Conservation (phyloP, 2,329 filamentous ascomycete species). For the Epichloe uncinata region DNA sequence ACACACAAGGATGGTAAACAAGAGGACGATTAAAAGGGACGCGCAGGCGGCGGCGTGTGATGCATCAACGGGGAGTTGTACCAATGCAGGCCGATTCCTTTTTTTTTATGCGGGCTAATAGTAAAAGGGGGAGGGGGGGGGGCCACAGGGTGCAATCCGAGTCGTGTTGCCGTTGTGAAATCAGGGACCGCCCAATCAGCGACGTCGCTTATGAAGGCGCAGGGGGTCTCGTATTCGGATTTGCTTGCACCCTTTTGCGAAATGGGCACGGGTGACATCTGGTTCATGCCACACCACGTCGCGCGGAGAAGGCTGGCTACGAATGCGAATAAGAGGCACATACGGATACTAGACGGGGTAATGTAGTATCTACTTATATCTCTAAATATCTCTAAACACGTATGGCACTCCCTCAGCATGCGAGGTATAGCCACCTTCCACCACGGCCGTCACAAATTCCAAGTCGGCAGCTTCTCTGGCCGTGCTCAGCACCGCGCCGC, state of each 20-base stretch:
- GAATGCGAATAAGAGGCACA: slow-evolving; percentile 1
- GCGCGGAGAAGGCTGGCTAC: no score
- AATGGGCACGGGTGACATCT: no score
- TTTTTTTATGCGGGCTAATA: not conserved
- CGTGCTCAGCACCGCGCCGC: slow-evolving; percentile 7
- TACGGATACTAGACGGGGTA: not conserved
- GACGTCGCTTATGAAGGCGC: not conserved
- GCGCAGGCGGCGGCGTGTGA: not conserved
- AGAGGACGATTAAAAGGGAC: not conserved
- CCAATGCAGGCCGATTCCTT: not conserved
- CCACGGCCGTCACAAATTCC: slow-evolving; percentile 7
- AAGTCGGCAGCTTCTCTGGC: slow-evolving; percentile 8
- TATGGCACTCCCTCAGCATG: no score
- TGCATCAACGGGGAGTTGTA: not conserved
- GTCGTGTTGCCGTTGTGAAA: not conserved
- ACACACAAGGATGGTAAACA: not conserved
- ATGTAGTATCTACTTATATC: no score
- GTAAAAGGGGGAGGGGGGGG: not conserved
- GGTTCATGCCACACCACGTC: no score
- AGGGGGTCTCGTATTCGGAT: slow-evolving; percentile 5
- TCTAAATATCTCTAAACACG: no score
- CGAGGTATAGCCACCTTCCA: not conserved
- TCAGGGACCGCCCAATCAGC: slow-evolving; percentile 4
- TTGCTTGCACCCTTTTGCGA: not conserved
- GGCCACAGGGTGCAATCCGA: not conserved